These are phyloP conservation scores for Fusarium acutatum DNA, from an alignment of 2,329 filamentous ascomycete species.

Conservation along the genomic window DNA sequence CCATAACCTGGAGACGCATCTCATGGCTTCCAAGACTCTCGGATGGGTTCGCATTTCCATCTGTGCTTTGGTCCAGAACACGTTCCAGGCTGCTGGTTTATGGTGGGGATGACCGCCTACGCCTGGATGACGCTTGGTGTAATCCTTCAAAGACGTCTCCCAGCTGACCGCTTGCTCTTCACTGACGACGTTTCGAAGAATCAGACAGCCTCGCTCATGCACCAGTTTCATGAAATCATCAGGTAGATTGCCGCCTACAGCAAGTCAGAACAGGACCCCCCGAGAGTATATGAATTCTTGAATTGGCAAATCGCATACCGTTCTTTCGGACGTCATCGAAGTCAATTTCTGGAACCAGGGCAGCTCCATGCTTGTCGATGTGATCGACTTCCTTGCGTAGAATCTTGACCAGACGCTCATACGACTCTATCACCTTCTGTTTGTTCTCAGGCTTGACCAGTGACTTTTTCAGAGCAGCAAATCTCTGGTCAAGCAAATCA, in stretches of 20 bases:
- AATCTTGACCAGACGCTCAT: not conserved
- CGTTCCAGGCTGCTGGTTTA: not conserved
- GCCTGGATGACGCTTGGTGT: not conserved
- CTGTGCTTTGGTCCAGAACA: not conserved
- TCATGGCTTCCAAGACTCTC: not conserved
- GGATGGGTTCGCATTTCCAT: not conserved
- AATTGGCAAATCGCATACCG: not conserved
- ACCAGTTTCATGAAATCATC: not conserved
- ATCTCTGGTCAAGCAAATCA: not conserved
- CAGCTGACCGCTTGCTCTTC: not conserved
- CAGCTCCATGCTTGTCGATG: not conserved
- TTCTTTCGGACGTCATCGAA: not conserved
- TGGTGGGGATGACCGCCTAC: not conserved
- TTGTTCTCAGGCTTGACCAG: not conserved
- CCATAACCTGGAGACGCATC: not conserved
- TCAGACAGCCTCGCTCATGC: not conserved
- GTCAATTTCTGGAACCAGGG: not conserved
- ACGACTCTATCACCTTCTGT: not conserved
- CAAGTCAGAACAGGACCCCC: fast-evolving
- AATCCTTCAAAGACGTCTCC: not conserved
- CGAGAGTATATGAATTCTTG: not conserved
- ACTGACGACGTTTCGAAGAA: not conserved
- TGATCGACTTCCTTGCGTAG: not conserved
- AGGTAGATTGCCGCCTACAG: not conserved
- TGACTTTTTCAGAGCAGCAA: not conserved